Base-by-base conservation (phyloP, 73 alveolate species). In the Breviolum minutum region DNA sequence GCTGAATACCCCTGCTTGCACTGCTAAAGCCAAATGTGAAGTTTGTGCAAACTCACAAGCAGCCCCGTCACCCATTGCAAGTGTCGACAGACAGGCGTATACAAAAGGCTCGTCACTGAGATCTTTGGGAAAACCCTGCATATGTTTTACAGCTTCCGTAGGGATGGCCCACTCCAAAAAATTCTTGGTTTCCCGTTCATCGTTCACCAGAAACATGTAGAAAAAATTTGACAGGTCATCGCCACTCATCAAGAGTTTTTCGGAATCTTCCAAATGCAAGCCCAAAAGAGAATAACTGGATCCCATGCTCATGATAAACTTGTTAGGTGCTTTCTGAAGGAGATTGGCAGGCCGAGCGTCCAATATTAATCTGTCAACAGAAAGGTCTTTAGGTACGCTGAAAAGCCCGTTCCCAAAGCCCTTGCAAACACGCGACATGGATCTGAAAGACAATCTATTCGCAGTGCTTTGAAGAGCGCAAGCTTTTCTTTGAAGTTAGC, bases 61-160 rank as follows among this genome's bases (percentile, higher is more conserved):
- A n/a, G 86, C 86, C 24, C 63, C 24, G 29, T 76, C 86, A 76
- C 86, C 86, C 86, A 76, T 76, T 9, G 86, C 86, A 9, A 76
- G 26, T 12, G 86, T n/a, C 24, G 54, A 5, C 20, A 76, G 29
- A 29, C 86, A 76, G 6, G 86, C 63, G 62, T 76, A 24, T 9
- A 76, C 86, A 8, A 12, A 24, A 8, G 86, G 63, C 19, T 76
- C 86, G 60, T 76, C 29, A 24, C 9, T 76, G 63, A 76, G 19
- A 8, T 76, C 86, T 20, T 7, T 5, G 11, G 86, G 86, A 29
- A 76, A 76, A 20, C 63, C 6, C 10, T 7, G 7, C 22, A 76
- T n/a, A 14, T 19, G 7, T 62, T 6, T 76, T 17, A 30, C 80
- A 26, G 24, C 14, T 17, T 70, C 24, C 30, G 27, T 70, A 10